Evolutionary conservation across 306 rosid species (phyloP).

Genomic region (Luffa acutangula): DNA sequence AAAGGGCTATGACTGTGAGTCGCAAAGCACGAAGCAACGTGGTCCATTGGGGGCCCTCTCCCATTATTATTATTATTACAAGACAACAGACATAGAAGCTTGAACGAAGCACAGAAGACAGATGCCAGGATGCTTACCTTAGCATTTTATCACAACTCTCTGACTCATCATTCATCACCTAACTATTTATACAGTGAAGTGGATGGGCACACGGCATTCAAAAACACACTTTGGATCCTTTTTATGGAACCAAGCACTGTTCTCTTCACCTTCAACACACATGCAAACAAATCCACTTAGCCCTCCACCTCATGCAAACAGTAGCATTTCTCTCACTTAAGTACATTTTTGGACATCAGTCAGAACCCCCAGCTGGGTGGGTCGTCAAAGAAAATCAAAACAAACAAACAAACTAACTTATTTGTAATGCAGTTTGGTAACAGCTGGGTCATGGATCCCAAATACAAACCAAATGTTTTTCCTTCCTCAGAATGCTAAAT

Average conservation of each 20-base stretch:
- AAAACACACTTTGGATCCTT: slow-evolving; percentile 2
- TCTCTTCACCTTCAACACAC: not conserved
- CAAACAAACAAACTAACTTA: not conserved
- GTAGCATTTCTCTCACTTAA: not conserved
- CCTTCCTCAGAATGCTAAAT: not conserved
- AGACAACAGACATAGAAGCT: slow-evolving; percentile 7
- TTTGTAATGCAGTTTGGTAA: slow-evolving; percentile 5
- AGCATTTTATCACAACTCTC: not conserved
- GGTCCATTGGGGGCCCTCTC: slow-evolving; percentile 1
- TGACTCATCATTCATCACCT: slow-evolving; percentile 2
- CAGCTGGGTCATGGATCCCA: slow-evolving; percentile 7
- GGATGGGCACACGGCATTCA: not conserved
- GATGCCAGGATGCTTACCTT: slow-evolving; percentile 1
- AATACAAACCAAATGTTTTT: slow-evolving; percentile 13
- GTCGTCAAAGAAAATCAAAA: not conserved
- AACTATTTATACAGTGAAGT: slow-evolving; percentile 4
- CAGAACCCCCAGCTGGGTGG: not conserved
- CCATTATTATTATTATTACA: not conserved
- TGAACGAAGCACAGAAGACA: not conserved
- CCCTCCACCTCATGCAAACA: not conserved
- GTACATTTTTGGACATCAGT: slow-evolving; percentile 6
- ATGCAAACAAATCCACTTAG: not conserved
- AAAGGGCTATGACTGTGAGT: not conserved
- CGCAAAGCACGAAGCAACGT: not conserved
- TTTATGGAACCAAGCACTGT: not conserved